Percentiles rank a stretch among this genome's conserved stretches.
Evolutionary conservation across 192 early-diverging fungal genomes (phyloP).

Genomic region (Coemansia sp.): DNA sequence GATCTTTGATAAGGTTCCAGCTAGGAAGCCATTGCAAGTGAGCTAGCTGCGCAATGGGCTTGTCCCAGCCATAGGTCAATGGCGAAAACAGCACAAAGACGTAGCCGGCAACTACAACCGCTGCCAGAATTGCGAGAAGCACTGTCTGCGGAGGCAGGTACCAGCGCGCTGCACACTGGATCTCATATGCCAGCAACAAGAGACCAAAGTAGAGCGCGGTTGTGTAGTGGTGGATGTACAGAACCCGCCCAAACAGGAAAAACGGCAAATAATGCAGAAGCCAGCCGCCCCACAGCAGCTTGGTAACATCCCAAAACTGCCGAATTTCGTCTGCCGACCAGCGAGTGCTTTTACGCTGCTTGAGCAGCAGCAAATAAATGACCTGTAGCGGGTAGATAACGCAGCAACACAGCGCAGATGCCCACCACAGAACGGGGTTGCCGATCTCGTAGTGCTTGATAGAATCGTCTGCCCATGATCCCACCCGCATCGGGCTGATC

Average conservation of each 20-base stretch:
- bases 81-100: conserved; percentile 71
- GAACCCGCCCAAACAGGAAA: conserved; percentile 68
- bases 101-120: conserved; percentile 13
- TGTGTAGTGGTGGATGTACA: conserved; percentile 70
- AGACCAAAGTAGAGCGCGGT: conserved; percentile 70
- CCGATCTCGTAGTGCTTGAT: conserved; percentile 69
- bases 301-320: conserved; percentile 52
- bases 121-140: conserved; percentile 3
- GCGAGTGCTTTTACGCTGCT: conserved; percentile 30
- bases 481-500: conserved; percentile 61
- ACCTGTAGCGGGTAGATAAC: conserved; percentile 18
- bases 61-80: conserved; percentile 72
- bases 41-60: conserved; percentile 53
- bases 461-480: conserved; percentile 57
- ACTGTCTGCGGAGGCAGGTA: conserved; percentile 43
- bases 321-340: conserved; percentile 46
- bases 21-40: conserved; percentile 64
- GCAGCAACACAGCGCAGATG: conserved; percentile 10
- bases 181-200: conserved; percentile 62
- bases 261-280: conserved; percentile 66
- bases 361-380: conserved; percentile 45
- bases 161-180: conserved; percentile 62
- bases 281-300: conserved; percentile 57
- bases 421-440: conserved; percentile 61
- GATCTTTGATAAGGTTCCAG: conserved; percentile 67